phyloP scores from a whole-genome alignment of 73 alveolate species.

The Tetrahymena borealis region DNA sequence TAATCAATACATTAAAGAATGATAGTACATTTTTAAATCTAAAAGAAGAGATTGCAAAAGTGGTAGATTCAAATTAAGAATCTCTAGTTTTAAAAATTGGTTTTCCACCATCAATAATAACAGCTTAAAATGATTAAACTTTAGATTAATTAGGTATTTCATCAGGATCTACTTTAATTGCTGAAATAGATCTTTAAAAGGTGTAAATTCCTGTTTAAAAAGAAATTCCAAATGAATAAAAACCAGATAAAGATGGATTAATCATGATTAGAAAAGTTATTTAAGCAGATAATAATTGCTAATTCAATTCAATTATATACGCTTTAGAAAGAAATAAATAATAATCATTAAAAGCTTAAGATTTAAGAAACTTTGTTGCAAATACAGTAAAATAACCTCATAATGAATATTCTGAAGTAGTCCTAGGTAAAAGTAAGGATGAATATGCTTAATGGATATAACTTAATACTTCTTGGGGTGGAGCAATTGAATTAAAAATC shows the following conservation, averaged over 20 bases:
- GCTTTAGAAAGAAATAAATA: conserved; percentile 54
- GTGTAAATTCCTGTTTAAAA: neutral
- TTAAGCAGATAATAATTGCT: conserved; percentile 83
- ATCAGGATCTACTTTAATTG: neutral
- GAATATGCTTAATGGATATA: conserved; percentile 73
- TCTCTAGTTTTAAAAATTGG: neutral
- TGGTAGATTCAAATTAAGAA: neutral
- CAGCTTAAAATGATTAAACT: neutral
- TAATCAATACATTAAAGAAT: neutral
- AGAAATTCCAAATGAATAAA: neutral
- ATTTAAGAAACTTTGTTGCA: conserved; percentile 58
- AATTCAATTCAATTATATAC: conserved; percentile 71
- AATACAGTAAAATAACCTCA: conserved; percentile 55
- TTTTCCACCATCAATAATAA: neutral
- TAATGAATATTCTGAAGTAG: conserved; percentile 44
- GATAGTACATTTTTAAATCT: neutral
- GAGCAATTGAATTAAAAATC: conserved; percentile 78
- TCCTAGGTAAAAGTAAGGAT: conserved; percentile 47
- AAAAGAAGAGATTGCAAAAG: neutral
- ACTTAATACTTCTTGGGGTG: conserved; percentile 86
- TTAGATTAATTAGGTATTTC: neutral
- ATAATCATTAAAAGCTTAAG: conserved; percentile 11
- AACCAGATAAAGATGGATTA: neutral
- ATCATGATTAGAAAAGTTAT: conserved; percentile 56
- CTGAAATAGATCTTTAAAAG: neutral